A percentile compares a stretch with the other conserved stretches of the same genome.
These are phyloP conservation scores for Rhodotorula taiwanensis DNA, from an alignment of 768 basidiomycete genomes.

Conservation along the genomic window DNA sequence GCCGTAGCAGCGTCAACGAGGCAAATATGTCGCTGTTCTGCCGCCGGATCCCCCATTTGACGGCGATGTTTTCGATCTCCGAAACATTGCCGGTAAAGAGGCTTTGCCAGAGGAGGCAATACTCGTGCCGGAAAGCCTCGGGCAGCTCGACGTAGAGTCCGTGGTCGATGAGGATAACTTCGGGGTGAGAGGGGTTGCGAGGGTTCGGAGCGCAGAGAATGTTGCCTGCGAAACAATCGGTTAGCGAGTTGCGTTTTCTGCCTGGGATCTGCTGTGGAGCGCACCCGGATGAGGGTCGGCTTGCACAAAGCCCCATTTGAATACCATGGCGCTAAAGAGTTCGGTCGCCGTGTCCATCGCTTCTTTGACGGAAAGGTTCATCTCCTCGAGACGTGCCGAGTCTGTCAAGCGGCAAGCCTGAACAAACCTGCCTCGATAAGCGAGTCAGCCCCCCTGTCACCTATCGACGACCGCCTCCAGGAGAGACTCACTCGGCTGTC, in stretches of 20 bases:
- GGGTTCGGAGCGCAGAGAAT: slow-evolving; percentile 68
- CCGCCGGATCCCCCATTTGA: slow-evolving; percentile 37
- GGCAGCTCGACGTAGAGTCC: slow-evolving; percentile 74
- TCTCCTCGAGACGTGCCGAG: slow-evolving; percentile 42
- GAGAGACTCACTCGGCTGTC: slow-evolving; percentile 59
- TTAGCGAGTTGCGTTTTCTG: too few species aligned
- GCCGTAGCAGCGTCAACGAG: slow-evolving; percentile 34
- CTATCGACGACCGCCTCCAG: not conserved
- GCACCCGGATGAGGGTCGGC: slow-evolving; percentile 55
- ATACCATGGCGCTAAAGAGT: slow-evolving; percentile 79
- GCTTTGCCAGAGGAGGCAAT: slow-evolving; percentile 37
- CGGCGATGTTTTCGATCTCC: slow-evolving; percentile 38
- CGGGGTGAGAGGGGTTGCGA: slow-evolving; percentile 49
- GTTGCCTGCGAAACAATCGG: slow-evolving; percentile 41
- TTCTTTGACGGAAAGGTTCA: slow-evolving; percentile 44
- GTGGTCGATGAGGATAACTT: slow-evolving; percentile 73
- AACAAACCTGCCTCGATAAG: slow-evolving; percentile 9
- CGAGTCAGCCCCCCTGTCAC: not conserved
- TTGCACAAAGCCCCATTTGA: slow-evolving; percentile 78
- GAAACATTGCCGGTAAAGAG: slow-evolving; percentile 36
- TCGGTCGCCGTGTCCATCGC: slow-evolving; percentile 82
- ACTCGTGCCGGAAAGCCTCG: slow-evolving; percentile 36
- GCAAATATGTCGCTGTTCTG: slow-evolving; percentile 39
- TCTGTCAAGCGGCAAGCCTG: slow-evolving; percentile 45
- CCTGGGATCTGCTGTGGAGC: too few species aligned